Percentiles rank a stretch among this genome's conserved stretches.
These are phyloP conservation scores for Wilcoxina mikolae DNA, from an alignment of 495 filamentous ascomycete species.

Conservation along the genomic window DNA sequence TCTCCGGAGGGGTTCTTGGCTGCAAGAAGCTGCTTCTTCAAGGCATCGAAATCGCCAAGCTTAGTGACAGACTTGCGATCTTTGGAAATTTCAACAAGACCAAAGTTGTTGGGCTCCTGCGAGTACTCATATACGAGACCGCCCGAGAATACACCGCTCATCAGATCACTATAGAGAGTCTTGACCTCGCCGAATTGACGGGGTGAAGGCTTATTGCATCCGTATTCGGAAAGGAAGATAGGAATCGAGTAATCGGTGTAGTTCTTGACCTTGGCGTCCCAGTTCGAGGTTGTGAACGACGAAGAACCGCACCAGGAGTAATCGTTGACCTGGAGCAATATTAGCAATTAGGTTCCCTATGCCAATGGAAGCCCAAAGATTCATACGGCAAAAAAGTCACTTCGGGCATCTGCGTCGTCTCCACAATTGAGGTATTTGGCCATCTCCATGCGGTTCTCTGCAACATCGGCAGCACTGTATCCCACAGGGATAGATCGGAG, in stretches of 20 bases:
- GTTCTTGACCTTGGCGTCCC: conserved; percentile 61
- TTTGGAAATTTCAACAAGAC: conserved; percentile 49
- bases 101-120: conserved; percentile 59
- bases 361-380: neutral
- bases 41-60: conserved; percentile 48
- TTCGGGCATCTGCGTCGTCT: conserved; percentile 56
- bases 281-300: conserved; percentile 47
- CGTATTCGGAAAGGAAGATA: conserved; percentile 91
- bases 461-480: conserved; percentile 80
- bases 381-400: conserved; percentile 82
- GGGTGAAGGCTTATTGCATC: conserved; percentile 47
- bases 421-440: conserved; percentile 94
- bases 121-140: conserved; percentile 94
- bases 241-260: conserved; percentile 83
- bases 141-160: conserved; percentile 88
- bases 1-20: conserved; percentile 54
- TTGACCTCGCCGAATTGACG: conserved; percentile 70
- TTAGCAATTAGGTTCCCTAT: neutral
- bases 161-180: conserved; percentile 65
- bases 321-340: conserved; percentile 46
- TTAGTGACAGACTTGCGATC: conserved; percentile 36
- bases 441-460: conserved; percentile 75
- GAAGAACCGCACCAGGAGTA: conserved; percentile 93
- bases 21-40: conserved; percentile 48
- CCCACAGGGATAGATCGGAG: conserved; percentile 77